phyloP scores from a whole-genome alignment of 2,329 filamentous ascomycete genomes.

The Nemania diffusa region DNA sequence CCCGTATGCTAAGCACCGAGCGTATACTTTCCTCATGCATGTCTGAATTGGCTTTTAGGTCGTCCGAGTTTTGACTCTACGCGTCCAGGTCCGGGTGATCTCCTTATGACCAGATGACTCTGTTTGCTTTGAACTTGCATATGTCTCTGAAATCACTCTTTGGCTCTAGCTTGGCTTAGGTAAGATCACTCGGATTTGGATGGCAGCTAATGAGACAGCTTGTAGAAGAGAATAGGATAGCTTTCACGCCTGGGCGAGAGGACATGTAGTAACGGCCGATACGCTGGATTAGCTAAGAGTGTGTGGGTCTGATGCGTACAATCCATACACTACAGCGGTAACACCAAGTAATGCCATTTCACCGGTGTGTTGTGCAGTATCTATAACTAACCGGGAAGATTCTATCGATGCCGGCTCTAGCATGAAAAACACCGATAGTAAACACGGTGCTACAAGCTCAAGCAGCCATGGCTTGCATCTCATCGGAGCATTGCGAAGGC shows the following conservation, averaged over 20 bases:
- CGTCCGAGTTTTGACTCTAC: neutral
- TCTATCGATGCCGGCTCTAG: neutral
- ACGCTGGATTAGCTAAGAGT: too few species aligned
- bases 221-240: neutral
- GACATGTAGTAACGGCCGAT: neutral
- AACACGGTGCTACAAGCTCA: neutral
- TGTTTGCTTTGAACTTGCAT: neutral
- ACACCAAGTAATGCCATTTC: neutral
- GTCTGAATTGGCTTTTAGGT: neutral
- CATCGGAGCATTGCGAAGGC: too few species aligned
- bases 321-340: neutral
- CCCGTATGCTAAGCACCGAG: constrained; percentile 1
- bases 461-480: too few species aligned
- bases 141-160: neutral
- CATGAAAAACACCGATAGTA: neutral
- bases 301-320: neutral
- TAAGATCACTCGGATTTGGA: neutral
- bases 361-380: neutral
- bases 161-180: neutral
- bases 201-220: neutral
- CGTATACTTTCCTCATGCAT: neutral
- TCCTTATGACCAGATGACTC: neutral
- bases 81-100: neutral
- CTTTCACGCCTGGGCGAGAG: neutral
- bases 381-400: neutral